phyloP scores from a whole-genome alignment of 768 basidiomycete genomes.

The Kwoniella heveanensis region DNA sequence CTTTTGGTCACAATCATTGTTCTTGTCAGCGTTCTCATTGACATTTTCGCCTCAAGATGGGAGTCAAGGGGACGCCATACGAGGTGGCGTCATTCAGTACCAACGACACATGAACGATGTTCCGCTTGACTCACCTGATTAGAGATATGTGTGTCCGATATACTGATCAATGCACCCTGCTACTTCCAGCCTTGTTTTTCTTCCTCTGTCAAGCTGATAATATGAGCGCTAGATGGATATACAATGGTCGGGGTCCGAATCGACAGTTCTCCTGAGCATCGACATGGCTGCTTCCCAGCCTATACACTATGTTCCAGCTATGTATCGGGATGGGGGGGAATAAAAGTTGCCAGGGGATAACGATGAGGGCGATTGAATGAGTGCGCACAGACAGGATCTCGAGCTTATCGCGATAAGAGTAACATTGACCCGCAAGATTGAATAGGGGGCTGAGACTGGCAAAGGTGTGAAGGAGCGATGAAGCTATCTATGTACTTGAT shows the following conservation, averaged over 20 bases:
- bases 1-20: too few relatives aligned
- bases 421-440: background rate
- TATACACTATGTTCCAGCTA: background rate
- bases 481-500: background rate
- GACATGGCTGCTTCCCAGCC: background rate
- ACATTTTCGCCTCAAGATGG: background rate
- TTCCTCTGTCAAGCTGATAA: background rate
- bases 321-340: too few relatives aligned
- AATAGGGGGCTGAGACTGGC: slow-evolving; percentile 8
- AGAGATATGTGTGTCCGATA: background rate
- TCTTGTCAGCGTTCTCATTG: background rate
- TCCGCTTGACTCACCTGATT: background rate
- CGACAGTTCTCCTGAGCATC: background rate
- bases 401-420: slow-evolving; percentile 1
- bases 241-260: background rate
- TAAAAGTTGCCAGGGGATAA: too few relatives aligned
- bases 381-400: background rate
- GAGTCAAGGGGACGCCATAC: background rate
- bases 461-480: slow-evolving; percentile 1
- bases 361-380: background rate
- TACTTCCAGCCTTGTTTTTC: too few relatives aligned
- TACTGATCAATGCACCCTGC: background rate
- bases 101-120: background rate
- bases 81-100: slow-evolving; percentile 13
- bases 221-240: background rate